phyloP scores from a whole-genome alignment of 129 eudicot species.

The Flaveria bidentis region DNA sequence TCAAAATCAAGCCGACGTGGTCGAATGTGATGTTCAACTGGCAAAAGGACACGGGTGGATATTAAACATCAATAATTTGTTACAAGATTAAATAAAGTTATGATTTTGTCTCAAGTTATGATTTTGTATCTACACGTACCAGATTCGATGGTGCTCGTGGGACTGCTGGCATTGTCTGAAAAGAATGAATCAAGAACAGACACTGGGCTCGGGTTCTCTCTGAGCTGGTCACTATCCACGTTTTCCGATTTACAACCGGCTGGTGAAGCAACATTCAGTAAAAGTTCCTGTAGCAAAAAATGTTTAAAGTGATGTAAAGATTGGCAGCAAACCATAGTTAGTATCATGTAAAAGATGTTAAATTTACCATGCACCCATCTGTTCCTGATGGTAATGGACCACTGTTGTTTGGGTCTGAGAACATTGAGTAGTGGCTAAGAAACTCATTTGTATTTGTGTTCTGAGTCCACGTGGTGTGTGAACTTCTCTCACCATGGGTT shows the following conservation, averaged over 20 bases:
- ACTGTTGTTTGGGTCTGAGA: neutral
- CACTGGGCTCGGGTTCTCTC: constrained; percentile 69
- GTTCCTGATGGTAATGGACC: neutral
- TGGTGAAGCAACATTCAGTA: constrained; percentile 39
- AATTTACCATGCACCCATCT: constrained; percentile 29
- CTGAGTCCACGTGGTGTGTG: neutral
- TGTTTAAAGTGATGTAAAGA: neutral
- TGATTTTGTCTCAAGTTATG: neutral
- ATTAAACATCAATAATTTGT: neutral
- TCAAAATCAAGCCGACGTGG: constrained; percentile 56
- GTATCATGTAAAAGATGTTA: neutral
- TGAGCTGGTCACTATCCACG: constrained; percentile 38
- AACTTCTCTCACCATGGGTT: constrained; percentile 25
- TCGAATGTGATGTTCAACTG: constrained; percentile 44
- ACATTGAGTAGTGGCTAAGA: too few species aligned
- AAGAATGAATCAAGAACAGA: constrained; percentile 66
- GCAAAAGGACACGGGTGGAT: constrained; percentile 21
- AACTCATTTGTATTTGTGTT: too few species aligned
- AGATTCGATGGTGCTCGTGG: constrained; percentile 43
- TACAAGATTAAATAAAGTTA: neutral
- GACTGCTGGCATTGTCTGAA: constrained; percentile 49
- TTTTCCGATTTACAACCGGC: constrained; percentile 28
- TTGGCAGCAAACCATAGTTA: neutral
- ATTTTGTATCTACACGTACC: constrained; percentile 33
- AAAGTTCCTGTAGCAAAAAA: constrained; percentile 42